Percentiles rank a stretch among this genome's conserved stretches.
Conservation (phyloP, 2,329 filamentous ascomycete species). For the Cadophora gregata region DNA sequence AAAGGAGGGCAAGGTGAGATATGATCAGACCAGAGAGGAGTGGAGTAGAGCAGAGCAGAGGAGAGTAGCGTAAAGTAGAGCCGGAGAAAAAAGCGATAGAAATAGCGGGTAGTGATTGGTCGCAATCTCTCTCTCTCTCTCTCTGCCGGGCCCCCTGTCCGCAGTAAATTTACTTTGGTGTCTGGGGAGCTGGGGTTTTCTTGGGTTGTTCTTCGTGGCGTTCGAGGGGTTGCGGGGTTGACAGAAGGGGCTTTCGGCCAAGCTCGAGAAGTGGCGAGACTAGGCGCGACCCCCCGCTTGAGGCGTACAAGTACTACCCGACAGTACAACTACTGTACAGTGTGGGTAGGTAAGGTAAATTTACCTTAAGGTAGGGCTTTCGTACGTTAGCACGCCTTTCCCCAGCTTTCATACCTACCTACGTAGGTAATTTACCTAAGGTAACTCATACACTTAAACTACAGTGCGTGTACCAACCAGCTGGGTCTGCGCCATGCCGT, state of each 20-base stretch:
- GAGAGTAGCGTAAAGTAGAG: not conserved
- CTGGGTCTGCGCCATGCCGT: too few species aligned
- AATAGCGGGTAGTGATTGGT: not conserved
- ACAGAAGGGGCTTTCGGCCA: not conserved
- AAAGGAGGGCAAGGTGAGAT: too few species aligned
- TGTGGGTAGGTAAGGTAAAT: too few species aligned
- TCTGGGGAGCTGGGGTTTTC: not conserved
- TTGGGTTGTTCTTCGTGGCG: not conserved
- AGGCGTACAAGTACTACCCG: not conserved
- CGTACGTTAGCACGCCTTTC: conserved; percentile 7
- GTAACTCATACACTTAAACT: too few species aligned
- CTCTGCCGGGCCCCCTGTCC: too few species aligned
- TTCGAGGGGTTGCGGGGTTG: not conserved
- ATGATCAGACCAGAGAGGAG: not conserved
- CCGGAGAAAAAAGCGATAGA: conserved; percentile 5
- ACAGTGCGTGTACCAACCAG: too few species aligned
- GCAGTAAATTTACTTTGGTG: too few species aligned
- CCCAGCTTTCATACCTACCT: not conserved
- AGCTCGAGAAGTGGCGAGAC: not conserved
- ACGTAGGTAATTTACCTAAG: too few species aligned
- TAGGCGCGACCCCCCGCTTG: not conserved
- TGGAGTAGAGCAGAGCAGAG: not conserved
- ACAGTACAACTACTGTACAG: too few species aligned
- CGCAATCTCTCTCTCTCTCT: too few species aligned
- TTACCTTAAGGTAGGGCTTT: too few species aligned